Base-by-base conservation (phyloP, 352 stramenopile genomes). In the Pythium folliculosum region DNA sequence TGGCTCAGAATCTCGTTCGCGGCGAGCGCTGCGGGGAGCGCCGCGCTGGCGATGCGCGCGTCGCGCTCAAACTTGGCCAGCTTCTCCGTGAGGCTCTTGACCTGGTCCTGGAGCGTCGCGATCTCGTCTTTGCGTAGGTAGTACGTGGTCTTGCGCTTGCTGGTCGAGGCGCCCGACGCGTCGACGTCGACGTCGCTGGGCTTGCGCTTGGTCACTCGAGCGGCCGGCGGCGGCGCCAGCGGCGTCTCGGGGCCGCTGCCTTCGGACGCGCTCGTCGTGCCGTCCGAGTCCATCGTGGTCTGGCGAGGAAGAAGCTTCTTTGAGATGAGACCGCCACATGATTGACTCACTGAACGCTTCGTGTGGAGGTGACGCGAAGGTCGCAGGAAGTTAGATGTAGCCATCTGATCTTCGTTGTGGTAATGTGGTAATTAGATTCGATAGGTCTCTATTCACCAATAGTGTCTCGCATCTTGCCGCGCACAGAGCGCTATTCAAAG, bases 101-200 rank as follows among this genome's bases (percentile, higher is more conserved):
- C 22, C 22, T 68, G 48, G 25, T 49, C 61, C 53, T 62, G 51
- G 6, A 68, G 52, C 12, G 43, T 14, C 19, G 43, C 50, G 19
- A 61, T 68, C 43, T 68, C 61, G 12, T 68, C 61, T 44, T 60
- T 59, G 35, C 60, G 48, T 12, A 37, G 27, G 38, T 66, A 66
- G 40, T 66, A 60, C 10, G 60, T 66, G 21, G 30, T 10, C 23
- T 53, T 66, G 48, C n/a, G 35, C 27, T 32, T 32, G 27, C 5
- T 32, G 27, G 27, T 32, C 27, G 27, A 32, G 27, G 27, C 27
- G 27, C 27, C 27, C 2, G 27, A 32, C 2, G 27, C 2, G 27
- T 32, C 27, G 27, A 2, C 27, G 27, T 32, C 27, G 5, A 32
- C 27, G 27, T 32, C 27, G 27, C 27, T 32, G 27, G 27, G 27